A percentile compares a stretch with the other conserved stretches of the same genome.
phyloP scores from a whole-genome alignment of 495 filamentous ascomycete species.

The Tuber umbilicatum region DNA sequence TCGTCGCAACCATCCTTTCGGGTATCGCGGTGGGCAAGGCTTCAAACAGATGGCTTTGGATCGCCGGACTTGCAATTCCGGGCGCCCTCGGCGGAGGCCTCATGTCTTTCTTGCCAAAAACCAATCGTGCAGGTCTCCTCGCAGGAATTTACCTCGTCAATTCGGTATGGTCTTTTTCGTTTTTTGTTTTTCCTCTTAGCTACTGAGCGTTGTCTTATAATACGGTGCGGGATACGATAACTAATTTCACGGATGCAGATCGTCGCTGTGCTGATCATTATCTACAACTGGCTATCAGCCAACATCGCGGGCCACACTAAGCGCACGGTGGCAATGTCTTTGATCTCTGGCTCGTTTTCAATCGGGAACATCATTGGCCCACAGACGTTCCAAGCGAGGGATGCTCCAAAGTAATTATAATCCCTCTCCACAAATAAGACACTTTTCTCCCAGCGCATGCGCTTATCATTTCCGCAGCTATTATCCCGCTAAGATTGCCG shows the following conservation, averaged over 20 bases:
- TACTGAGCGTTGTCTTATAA: slow-evolving; percentile 41
- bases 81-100: slow-evolving; percentile 54
- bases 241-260: slow-evolving; percentile 44
- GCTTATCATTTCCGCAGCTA: slow-evolving; percentile 10
- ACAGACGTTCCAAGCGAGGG: slow-evolving; percentile 56
- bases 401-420: slow-evolving; percentile 51
- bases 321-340: slow-evolving; percentile 40
- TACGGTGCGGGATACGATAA: slow-evolving; percentile 41
- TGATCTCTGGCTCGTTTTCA: slow-evolving; percentile 55
- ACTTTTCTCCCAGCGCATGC: neutral
- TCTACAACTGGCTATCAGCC: slow-evolving; percentile 49
- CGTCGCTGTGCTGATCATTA: slow-evolving; percentile 48
- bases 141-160: slow-evolving; percentile 62
- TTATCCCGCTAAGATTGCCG: slow-evolving; percentile 57
- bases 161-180: slow-evolving; percentile 24
- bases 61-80: slow-evolving; percentile 36
- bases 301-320: slow-evolving; percentile 73
- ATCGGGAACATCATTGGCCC: slow-evolving; percentile 63
- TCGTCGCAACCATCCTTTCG: slow-evolving; percentile 52
- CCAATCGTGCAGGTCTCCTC: slow-evolving; percentile 49
- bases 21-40: slow-evolving; percentile 43
- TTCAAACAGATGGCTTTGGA: slow-evolving; percentile 51
- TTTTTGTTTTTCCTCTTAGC: neutral
- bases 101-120: slow-evolving; percentile 54
- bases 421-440: neutral